Percentiles rank a stretch among this genome's conserved stretches.
phyloP scores from a whole-genome alignment of 139 green algal species.

The Trebouxia sp. region DNA sequence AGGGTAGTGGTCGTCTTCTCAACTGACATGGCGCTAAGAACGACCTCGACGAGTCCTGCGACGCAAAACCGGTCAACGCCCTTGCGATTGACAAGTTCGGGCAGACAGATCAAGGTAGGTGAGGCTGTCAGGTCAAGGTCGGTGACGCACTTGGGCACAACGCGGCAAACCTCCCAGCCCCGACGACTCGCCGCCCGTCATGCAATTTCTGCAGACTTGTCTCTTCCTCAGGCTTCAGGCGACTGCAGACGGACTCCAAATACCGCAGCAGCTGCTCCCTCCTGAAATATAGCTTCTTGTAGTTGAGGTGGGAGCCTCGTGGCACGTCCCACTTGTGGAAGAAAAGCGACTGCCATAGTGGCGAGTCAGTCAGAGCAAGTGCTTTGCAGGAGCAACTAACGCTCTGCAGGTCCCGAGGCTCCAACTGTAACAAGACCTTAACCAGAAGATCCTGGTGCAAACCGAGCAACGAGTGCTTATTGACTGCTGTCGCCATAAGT shows the following conservation, averaged over 20 bases:
- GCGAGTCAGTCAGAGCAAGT: not conserved
- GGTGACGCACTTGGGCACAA: not conserved
- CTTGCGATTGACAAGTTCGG: too few relatives aligned
- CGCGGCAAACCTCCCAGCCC: not conserved
- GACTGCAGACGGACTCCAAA: conserved; percentile 21
- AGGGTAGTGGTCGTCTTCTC: not conserved
- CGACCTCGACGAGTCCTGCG: not conserved
- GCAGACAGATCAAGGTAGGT: not conserved
- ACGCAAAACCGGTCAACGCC: too few relatives aligned
- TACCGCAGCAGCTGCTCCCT: conserved; percentile 15
- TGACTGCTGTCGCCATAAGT: not conserved
- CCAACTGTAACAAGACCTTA: conserved; percentile 11
- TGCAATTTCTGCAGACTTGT: not conserved
- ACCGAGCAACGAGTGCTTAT: not conserved
- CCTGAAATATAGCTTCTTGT: conserved; percentile 25
- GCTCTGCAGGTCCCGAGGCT: conserved; percentile 11
- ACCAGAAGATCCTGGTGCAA: conserved; percentile 13
- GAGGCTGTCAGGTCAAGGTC: not conserved
- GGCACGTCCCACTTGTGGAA: conserved; percentile 21
- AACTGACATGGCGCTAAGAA: not conserved
- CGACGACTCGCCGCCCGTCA: not conserved
- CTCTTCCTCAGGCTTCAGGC: conserved; percentile 7
- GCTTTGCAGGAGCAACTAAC: conserved; percentile 8
- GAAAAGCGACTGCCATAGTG: not conserved
- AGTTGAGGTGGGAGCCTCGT: conserved; percentile 15